Base-by-base conservation (phyloP, 345 rosid species). In the Citrus medica region DNA sequence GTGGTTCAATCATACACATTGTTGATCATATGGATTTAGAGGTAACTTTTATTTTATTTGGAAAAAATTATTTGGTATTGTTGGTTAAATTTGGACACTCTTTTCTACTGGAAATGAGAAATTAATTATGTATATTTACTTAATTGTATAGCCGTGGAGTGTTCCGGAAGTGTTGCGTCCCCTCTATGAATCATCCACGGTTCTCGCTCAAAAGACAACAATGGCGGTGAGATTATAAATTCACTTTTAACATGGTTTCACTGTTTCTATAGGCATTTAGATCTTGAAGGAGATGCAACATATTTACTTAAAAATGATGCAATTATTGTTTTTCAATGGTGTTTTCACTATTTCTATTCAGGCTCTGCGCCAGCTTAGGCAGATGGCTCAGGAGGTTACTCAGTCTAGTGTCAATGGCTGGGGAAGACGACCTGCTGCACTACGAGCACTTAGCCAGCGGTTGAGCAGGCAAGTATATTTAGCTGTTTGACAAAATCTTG, bases 161-260 rank as follows among this genome's bases (percentile, higher is more conserved):
- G 99, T 97, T 80, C 98, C 99, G 60, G 99, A 97, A 86, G 99
- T 97, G 76, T 79, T 97, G 73, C 97, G 99, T 40, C 98, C 99
- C 0, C 88, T 94, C 53, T 97, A 94, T 40, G 99, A 97, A 84
- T 97, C 98, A 76, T 94, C 99, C 74, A 91, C 91, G 55, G 89
- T 91, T 78, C 99, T 97, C 81, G 98, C 99, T 7, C 99, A 97
- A 79, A 97, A 92, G 91, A 93, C 91, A 78, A 97, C 99, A 55
- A 90, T 97, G 98, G 97, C 97, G 2, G 99, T 97, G 78, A 84
- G 97, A 75, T 70, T 63, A 21, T 61, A 19, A 53, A 33, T 64
- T 60, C 24, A 14, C 67, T 65, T 51, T 75, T 32, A 32, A 32
- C 58, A 38, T 25, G 55, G 59, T 46, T 74, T 61, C 28, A 61